Evolutionary conservation across 2,329 filamentous ascomycete genomes (phyloP).

Genomic region (Bipolaris oryzae): DNA sequence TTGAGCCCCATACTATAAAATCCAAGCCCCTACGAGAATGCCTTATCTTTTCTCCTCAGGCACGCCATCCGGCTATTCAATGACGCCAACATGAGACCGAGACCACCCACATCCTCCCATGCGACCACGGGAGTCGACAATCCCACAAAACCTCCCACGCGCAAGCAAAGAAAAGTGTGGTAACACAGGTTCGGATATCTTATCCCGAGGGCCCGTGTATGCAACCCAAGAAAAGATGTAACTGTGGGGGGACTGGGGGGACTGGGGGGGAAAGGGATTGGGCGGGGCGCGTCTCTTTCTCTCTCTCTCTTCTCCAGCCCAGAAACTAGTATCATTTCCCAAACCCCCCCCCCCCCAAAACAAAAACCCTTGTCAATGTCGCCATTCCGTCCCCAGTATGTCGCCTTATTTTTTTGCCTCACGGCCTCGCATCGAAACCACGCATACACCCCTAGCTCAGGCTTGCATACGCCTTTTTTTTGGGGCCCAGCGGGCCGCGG

Average conservation of each 20-base stretch:
- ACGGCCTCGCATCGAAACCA: background rate
- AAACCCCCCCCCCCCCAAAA: too few relatives aligned
- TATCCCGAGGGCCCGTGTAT: background rate
- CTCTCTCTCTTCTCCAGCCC: too few relatives aligned
- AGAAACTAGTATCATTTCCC: too few relatives aligned
- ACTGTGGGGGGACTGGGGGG: too few relatives aligned
- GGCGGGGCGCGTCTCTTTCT: too few relatives aligned
- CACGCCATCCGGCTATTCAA: conserved; percentile 8
- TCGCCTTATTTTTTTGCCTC: background rate
- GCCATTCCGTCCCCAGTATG: conserved; percentile 12
- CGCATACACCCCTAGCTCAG: too few relatives aligned
- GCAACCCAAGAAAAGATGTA: too few relatives aligned
- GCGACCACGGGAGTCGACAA: background rate
- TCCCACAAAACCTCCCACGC: too few relatives aligned
- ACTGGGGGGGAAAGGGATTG: too few relatives aligned
- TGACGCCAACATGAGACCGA: conserved; percentile 8
- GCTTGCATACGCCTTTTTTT: too few relatives aligned
- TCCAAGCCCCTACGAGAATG: background rate
- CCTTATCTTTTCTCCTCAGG: conserved; percentile 3
- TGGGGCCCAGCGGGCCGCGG: too few relatives aligned
- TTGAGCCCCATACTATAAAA: background rate
- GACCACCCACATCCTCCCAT: background rate
- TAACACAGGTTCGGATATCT: background rate
- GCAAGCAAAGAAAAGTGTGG: too few relatives aligned
- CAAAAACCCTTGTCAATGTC: conserved; percentile 6